phyloP scores from a whole-genome alignment of 2,329 filamentous ascomycete species.

The Diaporthe australafricana region DNA sequence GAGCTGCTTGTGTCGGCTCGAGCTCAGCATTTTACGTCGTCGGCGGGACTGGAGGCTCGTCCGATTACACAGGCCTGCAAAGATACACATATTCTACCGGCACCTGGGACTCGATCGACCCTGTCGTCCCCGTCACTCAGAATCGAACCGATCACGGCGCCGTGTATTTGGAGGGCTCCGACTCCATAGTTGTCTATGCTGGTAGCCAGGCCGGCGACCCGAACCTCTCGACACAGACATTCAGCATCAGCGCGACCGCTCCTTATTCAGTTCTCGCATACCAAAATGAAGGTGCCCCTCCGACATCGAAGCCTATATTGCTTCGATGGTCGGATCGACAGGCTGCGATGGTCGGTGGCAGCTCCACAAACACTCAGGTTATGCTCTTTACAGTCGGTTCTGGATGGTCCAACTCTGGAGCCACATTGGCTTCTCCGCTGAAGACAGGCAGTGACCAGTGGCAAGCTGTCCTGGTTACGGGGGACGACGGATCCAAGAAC shows the following conservation, averaged over 20 bases:
- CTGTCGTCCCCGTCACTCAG: constrained; percentile 65
- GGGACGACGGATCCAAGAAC: constrained; percentile 81
- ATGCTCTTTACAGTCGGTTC: constrained; percentile 75
- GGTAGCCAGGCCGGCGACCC: constrained; percentile 73
- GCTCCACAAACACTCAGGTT: constrained; percentile 72
- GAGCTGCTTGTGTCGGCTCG: constrained; percentile 77
- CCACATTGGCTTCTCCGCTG: constrained; percentile 71
- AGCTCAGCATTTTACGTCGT: constrained; percentile 81
- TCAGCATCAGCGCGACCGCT: constrained; percentile 73
- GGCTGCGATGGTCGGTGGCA: constrained; percentile 81
- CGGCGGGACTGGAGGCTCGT: constrained; percentile 72
- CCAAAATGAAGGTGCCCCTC: constrained; percentile 66
- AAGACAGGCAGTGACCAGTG: constrained; percentile 66
- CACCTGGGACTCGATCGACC: constrained; percentile 62
- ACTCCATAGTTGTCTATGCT: constrained; percentile 83
- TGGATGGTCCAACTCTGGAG: constrained; percentile 77
- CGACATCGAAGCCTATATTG: constrained; percentile 76
- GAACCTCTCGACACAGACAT: constrained; percentile 77
- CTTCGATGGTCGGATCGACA: constrained; percentile 78
- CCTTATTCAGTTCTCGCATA: constrained; percentile 74
- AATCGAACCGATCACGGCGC: constrained; percentile 81
- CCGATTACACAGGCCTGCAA: constrained; percentile 80
- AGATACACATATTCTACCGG: constrained; percentile 67
- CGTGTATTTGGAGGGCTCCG: constrained; percentile 76
- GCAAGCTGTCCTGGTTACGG: constrained; percentile 74